Conservation (phyloP, 73 alveolate species). For the Uronychia binucleata region DNA sequence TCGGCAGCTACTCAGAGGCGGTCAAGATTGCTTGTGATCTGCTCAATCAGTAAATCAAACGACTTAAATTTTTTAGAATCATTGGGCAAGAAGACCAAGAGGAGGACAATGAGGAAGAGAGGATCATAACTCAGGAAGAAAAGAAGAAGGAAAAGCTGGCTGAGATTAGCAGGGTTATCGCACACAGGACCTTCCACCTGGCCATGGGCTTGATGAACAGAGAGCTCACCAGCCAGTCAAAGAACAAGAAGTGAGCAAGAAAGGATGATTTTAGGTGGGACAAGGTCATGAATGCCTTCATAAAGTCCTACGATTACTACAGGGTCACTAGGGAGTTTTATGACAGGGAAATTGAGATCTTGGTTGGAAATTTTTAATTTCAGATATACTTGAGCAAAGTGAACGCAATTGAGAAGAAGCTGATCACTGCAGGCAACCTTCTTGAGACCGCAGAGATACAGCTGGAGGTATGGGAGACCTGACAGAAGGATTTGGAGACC, state of each 20-base stretch:
- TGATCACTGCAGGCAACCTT: background rate
- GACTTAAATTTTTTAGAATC: too few relatives aligned
- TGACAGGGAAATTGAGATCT: background rate
- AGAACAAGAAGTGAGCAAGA: background rate
- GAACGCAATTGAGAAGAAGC: background rate
- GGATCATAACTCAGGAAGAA: background rate
- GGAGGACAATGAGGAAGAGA: background rate
- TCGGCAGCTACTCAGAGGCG: background rate
- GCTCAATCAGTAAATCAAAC: too few relatives aligned
- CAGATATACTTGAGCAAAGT: background rate
- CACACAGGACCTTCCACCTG: background rate
- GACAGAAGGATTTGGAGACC: background rate
- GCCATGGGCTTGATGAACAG: background rate
- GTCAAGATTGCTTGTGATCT: background rate
- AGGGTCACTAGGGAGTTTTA: background rate
- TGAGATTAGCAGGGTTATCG: background rate
- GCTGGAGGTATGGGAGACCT: background rate
- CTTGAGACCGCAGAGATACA: background rate
- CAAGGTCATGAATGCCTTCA: background rate
- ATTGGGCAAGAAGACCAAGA: background rate
- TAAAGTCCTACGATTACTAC: background rate
- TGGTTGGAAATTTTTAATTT: background rate
- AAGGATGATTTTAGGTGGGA: background rate
- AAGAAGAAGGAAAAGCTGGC: too few relatives aligned
- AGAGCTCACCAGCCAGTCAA: background rate